Conservation (phyloP, 345 rosid genomes). For the Durio zibethinus region DNA sequence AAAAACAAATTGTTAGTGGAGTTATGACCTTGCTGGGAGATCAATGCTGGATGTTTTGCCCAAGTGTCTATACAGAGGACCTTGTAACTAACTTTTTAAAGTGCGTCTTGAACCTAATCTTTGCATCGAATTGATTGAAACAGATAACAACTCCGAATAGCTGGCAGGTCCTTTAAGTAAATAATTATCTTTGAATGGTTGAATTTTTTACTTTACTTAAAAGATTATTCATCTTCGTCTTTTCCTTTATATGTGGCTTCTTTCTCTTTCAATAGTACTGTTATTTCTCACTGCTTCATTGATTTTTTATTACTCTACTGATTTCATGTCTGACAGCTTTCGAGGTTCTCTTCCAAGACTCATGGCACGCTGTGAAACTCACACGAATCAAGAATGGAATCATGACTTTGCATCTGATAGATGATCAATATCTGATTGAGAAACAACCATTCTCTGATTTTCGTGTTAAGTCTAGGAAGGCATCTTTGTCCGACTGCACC, state of each 20-base stretch:
- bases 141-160: not conserved
- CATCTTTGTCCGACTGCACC: slow-evolving; percentile 58
- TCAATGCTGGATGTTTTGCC: not conserved
- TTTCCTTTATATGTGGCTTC: not conserved
- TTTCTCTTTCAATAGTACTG: not conserved
- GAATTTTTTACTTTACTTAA: too few species aligned
- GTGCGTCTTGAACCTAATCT: not conserved
- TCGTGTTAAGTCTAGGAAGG: slow-evolving; percentile 67
- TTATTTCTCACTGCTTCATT: not conserved
- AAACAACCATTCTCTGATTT: slow-evolving; percentile 51
- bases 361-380: slow-evolving; percentile 61
- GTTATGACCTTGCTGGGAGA: not conserved
- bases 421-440: slow-evolving; percentile 27
- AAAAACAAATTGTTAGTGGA: not conserved
- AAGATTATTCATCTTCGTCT: not conserved
- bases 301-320: not conserved
- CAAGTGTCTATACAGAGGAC: not conserved
- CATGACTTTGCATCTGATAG: slow-evolving; percentile 40
- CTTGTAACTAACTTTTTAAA: not conserved
- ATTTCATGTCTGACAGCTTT: slow-evolving; percentile 52
- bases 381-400: slow-evolving; percentile 51
- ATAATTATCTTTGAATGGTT: not conserved
- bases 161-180: not conserved
- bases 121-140: not conserved
- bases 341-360: slow-evolving; percentile 52